These are phyloP conservation scores for Cryphonectria nitschkei DNA, from an alignment of 2,329 filamentous ascomycete genomes.

Conservation along the genomic window DNA sequence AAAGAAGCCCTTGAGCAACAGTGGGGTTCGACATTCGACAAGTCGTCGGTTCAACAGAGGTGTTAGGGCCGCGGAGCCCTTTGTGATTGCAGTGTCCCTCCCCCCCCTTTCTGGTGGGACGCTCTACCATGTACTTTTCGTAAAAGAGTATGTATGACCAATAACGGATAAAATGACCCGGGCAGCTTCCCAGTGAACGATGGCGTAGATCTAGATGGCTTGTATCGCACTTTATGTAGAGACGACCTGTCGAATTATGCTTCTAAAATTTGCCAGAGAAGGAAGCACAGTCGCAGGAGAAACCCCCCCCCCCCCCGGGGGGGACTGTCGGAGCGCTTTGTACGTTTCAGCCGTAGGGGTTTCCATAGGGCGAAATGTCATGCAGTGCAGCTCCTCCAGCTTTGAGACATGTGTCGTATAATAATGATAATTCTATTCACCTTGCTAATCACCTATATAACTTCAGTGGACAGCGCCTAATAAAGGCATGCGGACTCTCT, in stretches of 20 bases:
- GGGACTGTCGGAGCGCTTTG: background rate
- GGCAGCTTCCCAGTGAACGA: background rate
- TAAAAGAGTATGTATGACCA: background rate
- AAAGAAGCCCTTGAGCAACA: background rate
- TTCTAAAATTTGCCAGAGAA: background rate
- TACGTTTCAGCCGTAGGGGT: slow-evolving; percentile 21
- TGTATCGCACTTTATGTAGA: slow-evolving; percentile 5
- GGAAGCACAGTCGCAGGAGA: background rate
- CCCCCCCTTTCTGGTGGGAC: background rate
- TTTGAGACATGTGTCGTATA: background rate
- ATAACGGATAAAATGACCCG: background rate
- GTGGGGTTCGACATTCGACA: background rate
- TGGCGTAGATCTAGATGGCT: background rate
- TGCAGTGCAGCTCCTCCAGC: slow-evolving; percentile 9
- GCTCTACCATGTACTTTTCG: background rate
- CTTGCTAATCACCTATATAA: no score
- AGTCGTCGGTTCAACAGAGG: no score
- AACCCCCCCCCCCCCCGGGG: background rate
- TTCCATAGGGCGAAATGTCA: slow-evolving; percentile 10
- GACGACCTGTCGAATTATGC: background rate
- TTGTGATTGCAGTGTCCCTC: background rate
- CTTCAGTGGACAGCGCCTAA: no score
- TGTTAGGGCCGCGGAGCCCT: background rate
- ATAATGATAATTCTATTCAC: no score
- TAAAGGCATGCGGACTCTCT: no score